Evolutionary conservation across 148 eudicot genomes (phyloP), one percentile per base, ranked within the genome.

Genomic region (Chenopodium album): DNA sequence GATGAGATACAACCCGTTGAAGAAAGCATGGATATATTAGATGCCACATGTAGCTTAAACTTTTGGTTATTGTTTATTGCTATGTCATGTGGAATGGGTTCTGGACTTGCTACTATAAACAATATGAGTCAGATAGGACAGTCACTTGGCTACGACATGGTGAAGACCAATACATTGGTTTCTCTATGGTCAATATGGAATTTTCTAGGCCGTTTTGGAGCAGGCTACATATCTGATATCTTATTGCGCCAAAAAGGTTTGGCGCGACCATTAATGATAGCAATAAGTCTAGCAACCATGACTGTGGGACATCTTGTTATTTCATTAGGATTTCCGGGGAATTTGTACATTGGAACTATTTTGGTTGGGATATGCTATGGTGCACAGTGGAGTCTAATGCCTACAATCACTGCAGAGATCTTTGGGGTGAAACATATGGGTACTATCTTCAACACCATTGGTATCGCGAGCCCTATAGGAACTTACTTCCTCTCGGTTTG

Each of bases 181-280:
- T 92, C 98, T 2, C 56, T 94, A 32, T 94, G 91, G 89, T 92
- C 97, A 71, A 92, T 94, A 87, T 94, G 98, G 98, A 94, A 92
- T 60, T 94, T 92, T 77, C 90, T 94, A 28, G 98, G 98, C 28
- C 92, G 98, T 9, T 86, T 92, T 67, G 94, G 96, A 67, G 98
- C 90, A 71, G 98, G 98, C 19, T 92, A 87, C 79, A 72, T 94
- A 73, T 94, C 98, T 9, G 98, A 94, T 73, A 52, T 89, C 4
- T 74, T 89, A 67, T 71, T 94, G 78, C 93, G 88, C 83, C 84
- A 29, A 28, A 87, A 67, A 71, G 94, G 93, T 1, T 89, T 87
- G 90, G 85, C 93, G 1, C 81, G 98, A 80, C 96, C 98, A 1
- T n/a, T 90, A 41, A 78, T 91, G 31, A 89, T 92, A 83, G 86